Evolutionary conservation across 768 basidiomycete species (phyloP).

Genomic region (Phanerochaete sordida): DNA sequence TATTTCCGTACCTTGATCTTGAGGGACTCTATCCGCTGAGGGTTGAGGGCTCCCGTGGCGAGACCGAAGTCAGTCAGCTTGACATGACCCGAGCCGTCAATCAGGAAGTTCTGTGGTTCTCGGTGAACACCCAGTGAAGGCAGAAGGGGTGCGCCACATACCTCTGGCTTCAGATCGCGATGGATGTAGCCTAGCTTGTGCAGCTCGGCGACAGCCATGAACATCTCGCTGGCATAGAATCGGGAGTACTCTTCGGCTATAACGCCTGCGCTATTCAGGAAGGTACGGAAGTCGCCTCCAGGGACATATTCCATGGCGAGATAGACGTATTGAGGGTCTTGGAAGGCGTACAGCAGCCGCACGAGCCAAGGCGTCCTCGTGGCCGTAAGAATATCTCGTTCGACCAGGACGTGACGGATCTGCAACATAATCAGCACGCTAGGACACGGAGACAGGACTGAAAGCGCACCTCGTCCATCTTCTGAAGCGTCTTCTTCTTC

Average conservation of each 20-base stretch:
- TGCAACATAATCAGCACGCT: constrained; percentile 25
- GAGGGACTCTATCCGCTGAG: constrained; percentile 89
- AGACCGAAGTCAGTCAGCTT: constrained; percentile 98
- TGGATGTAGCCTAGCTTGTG: constrained; percentile 99
- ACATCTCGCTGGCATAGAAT: constrained; percentile 99
- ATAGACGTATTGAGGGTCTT: constrained; percentile 87
- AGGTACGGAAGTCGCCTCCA: constrained; percentile 96
- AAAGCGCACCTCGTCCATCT: constrained; percentile 91
- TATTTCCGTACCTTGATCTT: constrained; percentile 71
- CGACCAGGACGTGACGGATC: constrained; percentile 97
- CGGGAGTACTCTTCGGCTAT: constrained; percentile 95
- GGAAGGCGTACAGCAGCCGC: constrained; percentile 92
- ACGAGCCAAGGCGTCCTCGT: constrained; percentile 99
- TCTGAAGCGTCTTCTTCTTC: constrained; percentile 89
- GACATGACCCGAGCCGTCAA: constrained; percentile 94
- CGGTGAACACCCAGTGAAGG: not conserved
- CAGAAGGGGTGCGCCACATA: constrained; percentile 29
- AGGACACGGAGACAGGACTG: not conserved
- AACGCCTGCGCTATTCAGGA: constrained; percentile 90
- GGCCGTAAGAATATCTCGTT: constrained; percentile 95
- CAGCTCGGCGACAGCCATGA: constrained; percentile 86
- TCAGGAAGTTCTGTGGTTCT: constrained; percentile 80
- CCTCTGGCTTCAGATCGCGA: constrained; percentile 97
- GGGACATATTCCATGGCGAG: constrained; percentile 99
- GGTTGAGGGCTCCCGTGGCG: constrained; percentile 94